Evolutionary conservation across 495 filamentous ascomycete genomes (phyloP), one percentile per base, ranked within the genome.

Genomic region (Talaromyces thailandensis): DNA sequence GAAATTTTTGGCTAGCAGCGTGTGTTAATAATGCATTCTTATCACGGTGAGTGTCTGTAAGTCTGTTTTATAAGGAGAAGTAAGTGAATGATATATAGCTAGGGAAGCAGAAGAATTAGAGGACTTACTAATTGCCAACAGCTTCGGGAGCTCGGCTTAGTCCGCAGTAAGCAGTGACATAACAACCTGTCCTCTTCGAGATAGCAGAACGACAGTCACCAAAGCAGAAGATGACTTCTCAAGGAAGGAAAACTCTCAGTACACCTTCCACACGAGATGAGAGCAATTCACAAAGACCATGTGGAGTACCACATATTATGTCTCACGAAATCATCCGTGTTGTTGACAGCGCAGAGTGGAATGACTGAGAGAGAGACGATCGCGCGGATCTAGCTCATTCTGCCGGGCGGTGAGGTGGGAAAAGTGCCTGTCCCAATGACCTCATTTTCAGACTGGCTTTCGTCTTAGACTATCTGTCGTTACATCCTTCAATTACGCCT

Each of bases 351-450:
- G 3, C 28, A 58, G 28, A 56, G 52, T 8, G 28, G 14, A 29
- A 56, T 7, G 26, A 8, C 9, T 23, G 6, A 37, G 18, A 18
- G 35, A 45, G 16, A 37, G 21, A 25, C 23, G 35, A 23, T 50
- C 37, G n/a, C 16, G 23, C 24, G 18, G 32, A 29, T 21, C 43
- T 7, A 28, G 16, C 37, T 23, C 8, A 51, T 61, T 61, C 43
- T 61, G 59, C 59, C 59, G 55, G 59, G 59, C 59, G 59, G 59
- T 61, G 59, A 52, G 43, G 7, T 12, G 0, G 14, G 4, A 55
- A 26, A 55, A n/a, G 51, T 55, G 26, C 51, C 51, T 25, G 2
- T 55, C 51, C 51, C 59, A 61, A 61, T 61, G 59, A 61, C 59
- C 43, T 61, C 59, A 61, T 61, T 26, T 25, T 26, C 23, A 7